Conservation (phyloP, 2,329 filamentous ascomycete species). For the Zymoseptoria brevis region DNA sequence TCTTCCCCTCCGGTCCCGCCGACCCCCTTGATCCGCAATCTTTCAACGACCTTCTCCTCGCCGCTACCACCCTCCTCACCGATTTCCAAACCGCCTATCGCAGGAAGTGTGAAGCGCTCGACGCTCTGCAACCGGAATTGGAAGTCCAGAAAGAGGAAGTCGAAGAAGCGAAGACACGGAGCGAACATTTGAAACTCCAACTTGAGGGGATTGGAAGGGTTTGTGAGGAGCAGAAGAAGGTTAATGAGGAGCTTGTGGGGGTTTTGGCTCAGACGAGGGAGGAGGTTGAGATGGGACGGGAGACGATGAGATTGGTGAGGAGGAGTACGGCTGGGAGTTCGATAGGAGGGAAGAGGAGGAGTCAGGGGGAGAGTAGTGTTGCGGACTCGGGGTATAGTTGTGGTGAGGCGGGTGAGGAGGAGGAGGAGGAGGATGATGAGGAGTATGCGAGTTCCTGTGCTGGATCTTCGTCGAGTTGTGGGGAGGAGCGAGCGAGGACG, state of each 20-base stretch:
- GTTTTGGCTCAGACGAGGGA: not conserved
- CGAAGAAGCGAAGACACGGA: constrained; percentile 51
- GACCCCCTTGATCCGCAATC: constrained; percentile 45
- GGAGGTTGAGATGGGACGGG: constrained; percentile 38
- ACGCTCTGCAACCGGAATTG: constrained; percentile 47
- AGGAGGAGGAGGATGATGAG: not conserved
- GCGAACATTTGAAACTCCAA: constrained; percentile 52
- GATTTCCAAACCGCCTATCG: constrained; percentile 52
- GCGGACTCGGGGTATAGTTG: not conserved
- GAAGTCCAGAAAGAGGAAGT: constrained; percentile 53
- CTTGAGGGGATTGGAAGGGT: constrained; percentile 52
- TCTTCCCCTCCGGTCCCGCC: constrained; percentile 46
- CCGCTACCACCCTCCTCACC: constrained; percentile 48
- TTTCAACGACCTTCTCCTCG: constrained; percentile 49
- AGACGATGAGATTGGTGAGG: constrained; percentile 32
- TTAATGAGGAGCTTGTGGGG: constrained; percentile 43
- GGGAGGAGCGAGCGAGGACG: not conserved
- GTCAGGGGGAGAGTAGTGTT: not conserved
- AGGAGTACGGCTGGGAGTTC: not conserved
- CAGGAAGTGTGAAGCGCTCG: constrained; percentile 42
- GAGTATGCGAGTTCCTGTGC: not conserved
- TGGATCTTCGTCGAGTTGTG: not conserved
- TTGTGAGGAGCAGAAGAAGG: constrained; percentile 48
- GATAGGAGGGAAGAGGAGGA: not conserved
- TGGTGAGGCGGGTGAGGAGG: no score